Conservation (phyloP, 2,329 filamentous ascomycete species). For the Capronia coronata region DNA sequence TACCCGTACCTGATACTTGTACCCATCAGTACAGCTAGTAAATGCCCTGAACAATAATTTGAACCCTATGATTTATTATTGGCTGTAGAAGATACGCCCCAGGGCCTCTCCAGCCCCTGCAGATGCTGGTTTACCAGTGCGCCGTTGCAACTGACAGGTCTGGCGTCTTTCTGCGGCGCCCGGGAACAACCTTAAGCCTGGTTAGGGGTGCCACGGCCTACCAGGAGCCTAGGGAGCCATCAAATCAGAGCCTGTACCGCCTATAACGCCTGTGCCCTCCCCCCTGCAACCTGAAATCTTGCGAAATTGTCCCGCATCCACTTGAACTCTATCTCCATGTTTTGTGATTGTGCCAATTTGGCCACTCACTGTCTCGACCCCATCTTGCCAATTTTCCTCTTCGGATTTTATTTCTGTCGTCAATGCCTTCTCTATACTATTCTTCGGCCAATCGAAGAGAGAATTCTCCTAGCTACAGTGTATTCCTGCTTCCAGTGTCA, state of each 20-base stretch:
- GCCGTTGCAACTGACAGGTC: background rate
- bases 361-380: no score
- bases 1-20: no score
- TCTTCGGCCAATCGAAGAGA: no score
- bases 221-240: background rate
- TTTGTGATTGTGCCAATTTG: background rate
- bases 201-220: background rate
- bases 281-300: no score
- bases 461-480: no score
- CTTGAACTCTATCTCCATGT: background rate
- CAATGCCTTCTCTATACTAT: no score
- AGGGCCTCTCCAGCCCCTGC: background rate
- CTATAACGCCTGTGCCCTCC: no score
- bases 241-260: no score
- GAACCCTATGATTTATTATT: no score
- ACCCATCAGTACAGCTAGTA: no score
- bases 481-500: no score
- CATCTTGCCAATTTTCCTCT: background rate
- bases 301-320: background rate
- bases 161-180: background rate
- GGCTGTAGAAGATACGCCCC: background rate
- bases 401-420: background rate
- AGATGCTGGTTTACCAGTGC: background rate
- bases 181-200: conserved; percentile 12
- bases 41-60: no score